These are phyloP conservation scores for Arthromyces matolae DNA, from an alignment of 768 basidiomycete species.

Conservation along the genomic window DNA sequence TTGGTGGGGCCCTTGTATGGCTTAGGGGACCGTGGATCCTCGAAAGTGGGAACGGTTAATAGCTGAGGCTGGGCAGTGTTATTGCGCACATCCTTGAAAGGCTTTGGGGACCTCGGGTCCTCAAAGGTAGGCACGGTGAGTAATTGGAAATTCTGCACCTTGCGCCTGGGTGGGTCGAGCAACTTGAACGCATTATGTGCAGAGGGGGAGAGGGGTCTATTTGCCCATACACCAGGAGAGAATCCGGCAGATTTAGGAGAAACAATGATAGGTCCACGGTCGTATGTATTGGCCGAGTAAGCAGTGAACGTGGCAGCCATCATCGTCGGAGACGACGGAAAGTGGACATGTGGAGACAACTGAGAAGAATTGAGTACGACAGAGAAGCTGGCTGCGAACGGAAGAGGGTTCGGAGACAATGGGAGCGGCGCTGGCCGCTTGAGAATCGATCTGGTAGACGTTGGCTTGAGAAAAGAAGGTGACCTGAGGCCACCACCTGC, in stretches of 20 bases:
- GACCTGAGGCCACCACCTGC: conserved; percentile 32
- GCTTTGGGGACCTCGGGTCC: conserved; percentile 38
- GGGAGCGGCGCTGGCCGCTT: conserved; percentile 37
- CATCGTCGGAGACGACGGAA: conserved; percentile 57
- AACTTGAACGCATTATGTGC: conserved; percentile 31
- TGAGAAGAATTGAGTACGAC: conserved; percentile 28
- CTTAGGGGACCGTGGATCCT: conserved; percentile 40
- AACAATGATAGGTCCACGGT: conserved; percentile 60
- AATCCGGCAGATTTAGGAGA: conserved; percentile 53
- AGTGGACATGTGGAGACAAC: conserved; percentile 56
- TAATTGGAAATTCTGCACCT: neutral
- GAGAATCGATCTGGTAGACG: conserved; percentile 34
- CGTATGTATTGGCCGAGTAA: conserved; percentile 57
- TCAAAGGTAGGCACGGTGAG: conserved; percentile 24
- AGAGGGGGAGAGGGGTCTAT: conserved; percentile 39
- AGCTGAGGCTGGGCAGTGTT: neutral
- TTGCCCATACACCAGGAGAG: conserved; percentile 54
- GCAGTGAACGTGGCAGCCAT: conserved; percentile 54
- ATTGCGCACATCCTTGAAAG: conserved; percentile 14
- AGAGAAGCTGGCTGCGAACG: conserved; percentile 29
- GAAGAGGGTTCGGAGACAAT: conserved; percentile 31
- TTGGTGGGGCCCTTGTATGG: conserved; percentile 11
- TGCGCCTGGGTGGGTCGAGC: conserved; percentile 27
- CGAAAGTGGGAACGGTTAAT: conserved; percentile 21
- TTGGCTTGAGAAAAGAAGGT: conserved; percentile 25